phyloP scores from a whole-genome alignment of 768 basidiomycete species.

The Tulasnella calospora region DNA sequence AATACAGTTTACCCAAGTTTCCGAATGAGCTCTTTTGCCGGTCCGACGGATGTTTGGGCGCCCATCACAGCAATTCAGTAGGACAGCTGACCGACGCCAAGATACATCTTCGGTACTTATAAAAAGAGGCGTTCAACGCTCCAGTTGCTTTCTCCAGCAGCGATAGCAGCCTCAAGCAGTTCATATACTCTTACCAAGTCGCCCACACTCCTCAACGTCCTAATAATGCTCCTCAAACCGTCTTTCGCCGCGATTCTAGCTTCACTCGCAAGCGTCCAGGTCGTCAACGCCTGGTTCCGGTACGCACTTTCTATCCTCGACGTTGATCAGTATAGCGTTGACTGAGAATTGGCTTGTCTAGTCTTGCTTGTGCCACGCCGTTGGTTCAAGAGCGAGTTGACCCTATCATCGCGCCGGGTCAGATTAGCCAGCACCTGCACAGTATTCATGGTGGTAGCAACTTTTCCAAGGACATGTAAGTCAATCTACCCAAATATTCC shows the following conservation, averaged over 20 bases:
- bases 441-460: conserved; percentile 20
- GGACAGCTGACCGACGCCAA: too few species aligned
- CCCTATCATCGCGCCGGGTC: conserved; percentile 19
- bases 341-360: background rate
- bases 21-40: too few species aligned
- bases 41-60: too few species aligned
- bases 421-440: conserved; percentile 22
- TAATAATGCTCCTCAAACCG: conserved; percentile 4
- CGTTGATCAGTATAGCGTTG: background rate
- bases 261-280: background rate
- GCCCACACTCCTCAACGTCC: too few species aligned
- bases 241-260: background rate
- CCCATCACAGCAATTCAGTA: too few species aligned
- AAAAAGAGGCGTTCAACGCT: too few species aligned
- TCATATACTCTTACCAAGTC: too few species aligned
- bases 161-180: too few species aligned
- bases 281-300: conserved; percentile 24
- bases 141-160: too few species aligned
- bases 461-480: background rate
- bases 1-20: too few species aligned
- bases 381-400: conserved; percentile 26
- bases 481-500: background rate
- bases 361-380: conserved; percentile 5
- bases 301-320: background rate
- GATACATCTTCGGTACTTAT: too few species aligned